Conservation (phyloP, 1,284 basidiomycete species). For the Microbotryomycetes sp. region DNA sequence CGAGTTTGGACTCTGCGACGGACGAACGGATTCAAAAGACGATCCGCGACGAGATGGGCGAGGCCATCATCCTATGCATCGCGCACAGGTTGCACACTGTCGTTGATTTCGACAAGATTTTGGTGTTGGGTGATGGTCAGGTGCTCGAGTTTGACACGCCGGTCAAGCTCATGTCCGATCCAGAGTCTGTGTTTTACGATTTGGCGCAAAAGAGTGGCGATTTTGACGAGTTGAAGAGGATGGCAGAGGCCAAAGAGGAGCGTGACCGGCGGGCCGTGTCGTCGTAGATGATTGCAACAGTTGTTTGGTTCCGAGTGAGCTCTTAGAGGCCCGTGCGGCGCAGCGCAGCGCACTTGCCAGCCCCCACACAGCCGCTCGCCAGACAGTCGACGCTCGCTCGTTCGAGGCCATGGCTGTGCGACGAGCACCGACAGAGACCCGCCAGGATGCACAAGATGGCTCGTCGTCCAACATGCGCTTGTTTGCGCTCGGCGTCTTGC, state of each 20-base stretch:
- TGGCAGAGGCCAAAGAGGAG: slow-evolving; percentile 18
- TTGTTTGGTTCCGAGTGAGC: no score
- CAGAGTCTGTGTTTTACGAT: slow-evolving; percentile 49
- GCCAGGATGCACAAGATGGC: no score
- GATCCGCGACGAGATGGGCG: slow-evolving; percentile 41
- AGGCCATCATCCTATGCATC: slow-evolving; percentile 42
- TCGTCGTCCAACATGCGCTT: slow-evolving; percentile 9
- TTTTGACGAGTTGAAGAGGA: slow-evolving; percentile 16
- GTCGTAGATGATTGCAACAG: background rate
- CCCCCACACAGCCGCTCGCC: no score
- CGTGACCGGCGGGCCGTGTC: background rate
- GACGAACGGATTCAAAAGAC: slow-evolving; percentile 46
- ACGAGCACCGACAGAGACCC: no score
- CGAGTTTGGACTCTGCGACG: slow-evolving; percentile 43
- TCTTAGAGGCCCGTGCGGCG: no score
- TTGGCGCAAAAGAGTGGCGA: slow-evolving; percentile 29
- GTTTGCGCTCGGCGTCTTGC: slow-evolving; percentile 8
- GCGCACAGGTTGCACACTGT: slow-evolving; percentile 44
- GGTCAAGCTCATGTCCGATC: slow-evolving; percentile 50
- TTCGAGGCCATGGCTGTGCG: no score
- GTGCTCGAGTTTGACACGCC: slow-evolving; percentile 54
- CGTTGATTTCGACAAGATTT: slow-evolving; percentile 49
- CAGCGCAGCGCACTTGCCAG: no score
- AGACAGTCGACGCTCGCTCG: no score
- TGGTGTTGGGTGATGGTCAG: slow-evolving; percentile 49